These are phyloP conservation scores for Cladosporium oxysporum DNA, from an alignment of 2,329 filamentous ascomycete genomes.

Conservation along the genomic window DNA sequence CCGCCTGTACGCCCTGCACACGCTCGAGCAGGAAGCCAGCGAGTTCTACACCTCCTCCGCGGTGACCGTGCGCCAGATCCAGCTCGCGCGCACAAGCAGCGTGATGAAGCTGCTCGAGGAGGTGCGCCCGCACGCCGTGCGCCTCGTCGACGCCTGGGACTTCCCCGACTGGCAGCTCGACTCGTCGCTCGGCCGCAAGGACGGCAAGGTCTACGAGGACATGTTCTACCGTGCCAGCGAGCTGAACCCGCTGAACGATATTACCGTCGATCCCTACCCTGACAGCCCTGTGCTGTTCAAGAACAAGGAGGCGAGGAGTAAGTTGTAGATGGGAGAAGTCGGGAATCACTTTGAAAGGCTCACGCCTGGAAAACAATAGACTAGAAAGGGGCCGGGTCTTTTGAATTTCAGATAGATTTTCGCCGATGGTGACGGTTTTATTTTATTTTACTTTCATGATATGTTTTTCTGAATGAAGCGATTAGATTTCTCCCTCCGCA, in stretches of 20 bases:
- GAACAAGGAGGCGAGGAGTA: conserved; percentile 53
- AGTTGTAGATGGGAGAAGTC: conserved; percentile 37
- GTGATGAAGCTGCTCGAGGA: conserved; percentile 71
- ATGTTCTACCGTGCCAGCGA: conserved; percentile 72
- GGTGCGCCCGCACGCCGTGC: conserved; percentile 71
- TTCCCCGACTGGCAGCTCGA: conserved; percentile 80
- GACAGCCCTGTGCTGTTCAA: conserved; percentile 62
- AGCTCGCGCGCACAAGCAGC: conserved; percentile 65
- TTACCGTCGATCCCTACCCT: conserved; percentile 73
- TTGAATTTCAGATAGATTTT: not conserved
- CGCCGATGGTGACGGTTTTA: not conserved
- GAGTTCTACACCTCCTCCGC: conserved; percentile 73
- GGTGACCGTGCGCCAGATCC: conserved; percentile 71
- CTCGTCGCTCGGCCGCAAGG: conserved; percentile 66
- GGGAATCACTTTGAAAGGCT: too few species aligned
- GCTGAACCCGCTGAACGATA: conserved; percentile 71
- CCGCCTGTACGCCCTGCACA: conserved; percentile 65
- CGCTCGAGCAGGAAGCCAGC: conserved; percentile 66
- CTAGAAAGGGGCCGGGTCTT: not conserved
- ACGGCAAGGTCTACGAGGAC: conserved; percentile 77
- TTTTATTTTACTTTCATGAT: not conserved
- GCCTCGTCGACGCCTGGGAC: conserved; percentile 72
- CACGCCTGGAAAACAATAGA: conserved; percentile 1
- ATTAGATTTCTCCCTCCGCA: not conserved
- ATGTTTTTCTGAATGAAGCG: not conserved